Base-by-base conservation (phyloP, 2,329 filamentous ascomycete species). In the Penicillium sp. region DNA sequence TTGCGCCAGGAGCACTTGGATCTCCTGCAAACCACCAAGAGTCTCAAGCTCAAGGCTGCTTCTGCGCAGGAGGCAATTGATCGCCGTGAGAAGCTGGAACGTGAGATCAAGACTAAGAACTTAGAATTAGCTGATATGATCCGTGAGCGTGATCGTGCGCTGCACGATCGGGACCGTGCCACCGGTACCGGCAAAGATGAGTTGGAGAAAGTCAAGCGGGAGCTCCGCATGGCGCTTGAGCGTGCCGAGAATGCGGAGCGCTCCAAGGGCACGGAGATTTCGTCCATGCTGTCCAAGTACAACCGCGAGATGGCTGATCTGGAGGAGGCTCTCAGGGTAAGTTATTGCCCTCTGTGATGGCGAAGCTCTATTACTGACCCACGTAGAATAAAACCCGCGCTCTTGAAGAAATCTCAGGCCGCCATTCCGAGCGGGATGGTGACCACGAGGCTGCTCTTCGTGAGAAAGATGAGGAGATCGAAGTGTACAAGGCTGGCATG, bases 51-150 rank as follows among this genome's bases (percentile, higher is more conserved):
- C 58, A 99, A 97, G 80, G 94, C 94, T 1, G 91, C 93, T 15
- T 97, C 92, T 5, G 94, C 94, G 0, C 93, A 97, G 70, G 94
- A 99, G 76, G 94, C 94, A 1, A 96, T 97, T 58, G 94, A 97
- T 52, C 86, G 84, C 63, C 87, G 93, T 8, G 94, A 99, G 77
- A 96, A 95, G 78, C 81, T 99, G 47, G 91, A 97, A 76, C 88
- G 93, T 31, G 94, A 99, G 76, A 88, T 99, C 71, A 99, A 99
- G 83, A 96, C 93, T 28, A 99, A 99, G 83, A 99, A 99, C 69
- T 79, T 99, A n/a, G 94, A 99, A 73, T 77, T 99, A 56, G 94
- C 94, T 29, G 91, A 97, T 71, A 97, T 99, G 94, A 99, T 99
- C 60, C 85, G 94, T 41, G 94, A 99, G 76, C 84, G 94, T 63